phyloP scores from a whole-genome alignment of 768 basidiomycete species.

The Russula vinacea region DNA sequence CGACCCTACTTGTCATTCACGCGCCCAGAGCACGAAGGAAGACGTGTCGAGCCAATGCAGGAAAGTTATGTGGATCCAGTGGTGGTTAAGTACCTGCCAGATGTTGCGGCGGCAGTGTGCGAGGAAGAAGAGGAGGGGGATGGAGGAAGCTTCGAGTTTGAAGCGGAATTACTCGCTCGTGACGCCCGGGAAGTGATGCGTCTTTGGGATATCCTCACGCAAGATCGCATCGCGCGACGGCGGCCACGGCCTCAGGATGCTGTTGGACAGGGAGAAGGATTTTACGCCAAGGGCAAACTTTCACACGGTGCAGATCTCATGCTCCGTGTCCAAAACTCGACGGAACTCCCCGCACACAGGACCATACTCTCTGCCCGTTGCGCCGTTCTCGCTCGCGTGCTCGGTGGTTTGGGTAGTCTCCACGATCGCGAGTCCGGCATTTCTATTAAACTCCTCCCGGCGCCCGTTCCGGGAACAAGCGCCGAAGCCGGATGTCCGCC shows the following conservation, averaged over 20 bases:
- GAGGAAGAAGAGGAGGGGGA: slow-evolving; percentile 35
- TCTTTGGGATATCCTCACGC: slow-evolving; percentile 29
- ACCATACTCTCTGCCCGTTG: slow-evolving; percentile 64
- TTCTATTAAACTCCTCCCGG: slow-evolving; percentile 36
- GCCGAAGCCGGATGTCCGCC: slow-evolving; percentile 11
- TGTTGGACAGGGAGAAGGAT: slow-evolving; percentile 13
- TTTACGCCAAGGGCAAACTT: slow-evolving; percentile 18
- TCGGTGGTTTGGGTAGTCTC: slow-evolving; percentile 37
- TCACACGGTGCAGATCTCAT: slow-evolving; percentile 63
- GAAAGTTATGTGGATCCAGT: not conserved
- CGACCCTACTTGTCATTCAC: slow-evolving; percentile 52
- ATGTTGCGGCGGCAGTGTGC: not conserved
- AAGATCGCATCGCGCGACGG: slow-evolving; percentile 18
- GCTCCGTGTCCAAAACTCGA: slow-evolving; percentile 44
- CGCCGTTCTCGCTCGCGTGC: slow-evolving; percentile 42
- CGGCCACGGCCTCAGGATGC: not conserved
- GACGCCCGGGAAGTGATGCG: slow-evolving; percentile 39
- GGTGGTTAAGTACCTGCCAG: not conserved
- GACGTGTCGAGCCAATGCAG: slow-evolving; percentile 16
- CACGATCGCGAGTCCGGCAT: slow-evolving; percentile 31
- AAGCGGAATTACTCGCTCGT: slow-evolving; percentile 32
- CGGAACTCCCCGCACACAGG: slow-evolving; percentile 58
- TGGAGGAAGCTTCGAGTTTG: slow-evolving; percentile 2
- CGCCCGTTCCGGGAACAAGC: slow-evolving; percentile 4
- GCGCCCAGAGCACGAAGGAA: slow-evolving; percentile 28